Conservation (phyloP, 768 basidiomycete genomes). For the Leccinum boreale region DNA sequence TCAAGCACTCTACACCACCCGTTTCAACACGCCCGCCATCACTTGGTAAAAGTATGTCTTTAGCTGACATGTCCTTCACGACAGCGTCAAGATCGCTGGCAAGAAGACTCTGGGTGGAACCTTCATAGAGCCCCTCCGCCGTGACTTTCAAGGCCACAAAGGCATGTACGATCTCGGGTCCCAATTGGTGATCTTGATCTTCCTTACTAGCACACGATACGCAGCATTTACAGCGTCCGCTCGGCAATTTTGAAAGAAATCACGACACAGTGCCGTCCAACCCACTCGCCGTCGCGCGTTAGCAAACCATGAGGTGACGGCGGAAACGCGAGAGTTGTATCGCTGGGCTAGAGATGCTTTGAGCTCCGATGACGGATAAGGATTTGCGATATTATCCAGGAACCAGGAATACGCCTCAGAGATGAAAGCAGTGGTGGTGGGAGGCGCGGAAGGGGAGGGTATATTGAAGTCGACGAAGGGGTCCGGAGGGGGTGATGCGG, state of each 20-base stretch:
- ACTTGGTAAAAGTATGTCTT: no score
- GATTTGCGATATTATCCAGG: slow-evolving; percentile 43
- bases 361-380: slow-evolving; percentile 40
- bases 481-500: not conserved
- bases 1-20: no score
- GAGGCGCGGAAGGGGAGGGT: not conserved
- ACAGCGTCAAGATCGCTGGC: slow-evolving; percentile 28
- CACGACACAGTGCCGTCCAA: slow-evolving; percentile 42
- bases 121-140: slow-evolving; percentile 29
- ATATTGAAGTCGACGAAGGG: not conserved
- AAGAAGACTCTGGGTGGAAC: slow-evolving; percentile 27
- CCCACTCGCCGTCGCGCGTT: slow-evolving; percentile 46
- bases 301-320: slow-evolving; percentile 46
- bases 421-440: not conserved
- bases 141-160: slow-evolving; percentile 29
- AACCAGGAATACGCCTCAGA: slow-evolving; percentile 40
- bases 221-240: slow-evolving; percentile 27
- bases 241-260: slow-evolving; percentile 19
- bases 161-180: slow-evolving; percentile 9
- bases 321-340: slow-evolving; percentile 23
- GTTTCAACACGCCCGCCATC: no score
- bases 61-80: slow-evolving; percentile 15
- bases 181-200: slow-evolving; percentile 6
- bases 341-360: slow-evolving; percentile 27
- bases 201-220: slow-evolving; percentile 18